These are phyloP conservation scores for Metschnikowia shivogae DNA, from an alignment of 805 yeast species.

Conservation along the genomic window DNA sequence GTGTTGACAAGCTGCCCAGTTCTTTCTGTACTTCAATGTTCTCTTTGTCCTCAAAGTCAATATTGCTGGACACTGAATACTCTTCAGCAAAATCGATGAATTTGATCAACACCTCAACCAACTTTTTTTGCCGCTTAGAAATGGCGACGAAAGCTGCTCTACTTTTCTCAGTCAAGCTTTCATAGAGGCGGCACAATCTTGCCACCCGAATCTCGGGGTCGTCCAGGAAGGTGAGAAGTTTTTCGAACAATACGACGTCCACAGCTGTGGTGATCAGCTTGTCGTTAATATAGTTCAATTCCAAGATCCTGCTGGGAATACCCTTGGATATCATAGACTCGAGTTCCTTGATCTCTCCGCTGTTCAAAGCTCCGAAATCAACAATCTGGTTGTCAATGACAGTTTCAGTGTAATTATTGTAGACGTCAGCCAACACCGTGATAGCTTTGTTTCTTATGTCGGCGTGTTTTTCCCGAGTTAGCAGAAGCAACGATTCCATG, in stretches of 20 bases:
- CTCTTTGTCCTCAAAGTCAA: constrained; percentile 24
- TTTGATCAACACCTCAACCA: constrained; percentile 47
- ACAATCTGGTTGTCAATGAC: constrained; percentile 16
- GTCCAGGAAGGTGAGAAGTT: constrained; percentile 50
- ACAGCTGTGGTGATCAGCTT: constrained; percentile 59
- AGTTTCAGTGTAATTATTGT: constrained; percentile 41
- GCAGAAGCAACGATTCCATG: constrained; percentile 51
- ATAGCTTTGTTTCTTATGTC: constrained; percentile 63
- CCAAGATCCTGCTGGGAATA: constrained; percentile 65
- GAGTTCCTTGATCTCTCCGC: constrained; percentile 22
- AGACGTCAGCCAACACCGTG: constrained; percentile 50
- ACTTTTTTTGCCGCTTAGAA: constrained; percentile 61
- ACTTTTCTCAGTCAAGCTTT: constrained; percentile 52
- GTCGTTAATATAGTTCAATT: constrained; percentile 72
- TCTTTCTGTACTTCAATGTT: constrained; percentile 7
- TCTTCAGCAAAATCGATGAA: constrained; percentile 48
- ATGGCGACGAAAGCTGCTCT: constrained; percentile 65
- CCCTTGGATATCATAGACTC: constrained; percentile 33
- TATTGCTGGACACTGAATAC: constrained; percentile 14
- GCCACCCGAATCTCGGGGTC: constrained; percentile 46
- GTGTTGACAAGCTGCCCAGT: constrained; percentile 19
- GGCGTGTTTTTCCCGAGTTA: constrained; percentile 67
- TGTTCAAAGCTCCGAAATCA: constrained; percentile 28
- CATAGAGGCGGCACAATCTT: constrained; percentile 48
- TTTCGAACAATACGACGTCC: constrained; percentile 57